Percentiles rank a stretch among this genome's conserved stretches.
Conservation (phyloP, 441 rosid genomes). For the Erodium texanum region DNA sequence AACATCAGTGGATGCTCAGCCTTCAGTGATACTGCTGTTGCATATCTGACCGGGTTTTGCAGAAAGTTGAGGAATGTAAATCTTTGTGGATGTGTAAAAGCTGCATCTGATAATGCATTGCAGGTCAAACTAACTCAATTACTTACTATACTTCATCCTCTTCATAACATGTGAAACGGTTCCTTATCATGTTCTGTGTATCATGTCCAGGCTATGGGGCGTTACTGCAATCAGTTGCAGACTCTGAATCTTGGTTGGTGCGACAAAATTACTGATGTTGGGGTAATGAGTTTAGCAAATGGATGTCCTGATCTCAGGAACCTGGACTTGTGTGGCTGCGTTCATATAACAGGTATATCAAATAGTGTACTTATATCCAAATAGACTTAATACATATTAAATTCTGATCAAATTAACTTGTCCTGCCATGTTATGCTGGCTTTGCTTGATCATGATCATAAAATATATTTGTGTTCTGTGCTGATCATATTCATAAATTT, state of each 20-base stretch:
- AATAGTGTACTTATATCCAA: not conserved
- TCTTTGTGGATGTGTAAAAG: constrained; percentile 82
- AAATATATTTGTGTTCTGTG: not conserved
- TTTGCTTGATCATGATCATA: no score
- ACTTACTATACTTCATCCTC: not conserved
- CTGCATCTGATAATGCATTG: constrained; percentile 72
- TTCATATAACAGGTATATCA: constrained; percentile 59
- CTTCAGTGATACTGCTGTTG: constrained; percentile 57
- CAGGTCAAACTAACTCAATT: constrained; percentile 36
- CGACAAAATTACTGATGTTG: constrained; percentile 71
- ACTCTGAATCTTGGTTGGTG: constrained; percentile 90
- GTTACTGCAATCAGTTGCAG: constrained; percentile 60
- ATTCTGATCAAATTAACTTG: not conserved
- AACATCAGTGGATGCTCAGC: constrained; percentile 83
- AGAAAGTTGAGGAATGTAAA: constrained; percentile 53
- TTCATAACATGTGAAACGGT: not conserved
- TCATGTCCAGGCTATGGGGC: constrained; percentile 70
- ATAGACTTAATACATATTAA: not conserved
- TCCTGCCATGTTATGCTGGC: not conserved
- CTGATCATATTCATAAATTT: not conserved
- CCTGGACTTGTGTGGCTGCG: constrained; percentile 78
- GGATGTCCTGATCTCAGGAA: constrained; percentile 86
- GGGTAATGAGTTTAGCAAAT: constrained; percentile 73
- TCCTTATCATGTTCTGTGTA: constrained; percentile 4
- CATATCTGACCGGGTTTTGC: constrained; percentile 47